A percentile compares a stretch with the other conserved stretches of the same genome.
These are phyloP conservation scores for barrel medic (Medicago truncatula) DNA, from an alignment of 306 rosid species.

Conservation along the genomic window DNA sequence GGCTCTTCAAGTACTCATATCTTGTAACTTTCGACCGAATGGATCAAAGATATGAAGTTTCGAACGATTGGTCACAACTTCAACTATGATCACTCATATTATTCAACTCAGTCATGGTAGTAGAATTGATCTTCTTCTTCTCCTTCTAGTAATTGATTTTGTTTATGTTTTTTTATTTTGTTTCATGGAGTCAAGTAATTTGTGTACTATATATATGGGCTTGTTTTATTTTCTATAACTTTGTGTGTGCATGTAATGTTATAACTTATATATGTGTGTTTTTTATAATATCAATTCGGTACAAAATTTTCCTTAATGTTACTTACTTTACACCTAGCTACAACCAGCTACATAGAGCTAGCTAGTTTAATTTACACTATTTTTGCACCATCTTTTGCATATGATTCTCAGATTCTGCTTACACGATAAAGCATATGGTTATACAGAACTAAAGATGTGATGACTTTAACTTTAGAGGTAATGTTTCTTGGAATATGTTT, in stretches of 20 bases:
- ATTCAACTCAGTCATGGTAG: conserved; percentile 40
- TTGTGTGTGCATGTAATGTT: conserved; percentile 49
- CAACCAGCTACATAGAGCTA: conserved; percentile 7
- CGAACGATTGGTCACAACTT: not conserved
- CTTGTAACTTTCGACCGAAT: conserved; percentile 46
- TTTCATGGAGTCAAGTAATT: conserved; percentile 34
- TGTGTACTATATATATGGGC: conserved; percentile 54
- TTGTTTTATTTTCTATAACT: conserved; percentile 50
- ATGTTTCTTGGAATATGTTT: conserved; percentile 25
- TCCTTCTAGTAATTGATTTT: conserved; percentile 18
- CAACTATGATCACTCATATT: conserved; percentile 11
- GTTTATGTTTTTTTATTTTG: not conserved
- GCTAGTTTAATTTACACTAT: conserved; percentile 19
- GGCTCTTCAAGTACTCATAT: conserved; percentile 68
- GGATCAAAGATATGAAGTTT: not conserved
- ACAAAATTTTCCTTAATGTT: conserved; percentile 26
- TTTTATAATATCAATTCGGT: conserved; percentile 17
- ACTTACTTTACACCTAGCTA: conserved; percentile 12
- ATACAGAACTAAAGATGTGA: conserved; percentile 45
- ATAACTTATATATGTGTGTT: conserved; percentile 26
- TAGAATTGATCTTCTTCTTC: conserved; percentile 36
- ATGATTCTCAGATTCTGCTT: conserved; percentile 34
- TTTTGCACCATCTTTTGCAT: conserved; percentile 28
- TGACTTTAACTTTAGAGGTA: conserved; percentile 44
- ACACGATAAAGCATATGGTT: conserved; percentile 22